A percentile compares a stretch with the other conserved stretches of the same genome.
These are phyloP conservation scores for Aethionema arabicum DNA, from an alignment of 345 rosid genomes.

Conservation along the genomic window DNA sequence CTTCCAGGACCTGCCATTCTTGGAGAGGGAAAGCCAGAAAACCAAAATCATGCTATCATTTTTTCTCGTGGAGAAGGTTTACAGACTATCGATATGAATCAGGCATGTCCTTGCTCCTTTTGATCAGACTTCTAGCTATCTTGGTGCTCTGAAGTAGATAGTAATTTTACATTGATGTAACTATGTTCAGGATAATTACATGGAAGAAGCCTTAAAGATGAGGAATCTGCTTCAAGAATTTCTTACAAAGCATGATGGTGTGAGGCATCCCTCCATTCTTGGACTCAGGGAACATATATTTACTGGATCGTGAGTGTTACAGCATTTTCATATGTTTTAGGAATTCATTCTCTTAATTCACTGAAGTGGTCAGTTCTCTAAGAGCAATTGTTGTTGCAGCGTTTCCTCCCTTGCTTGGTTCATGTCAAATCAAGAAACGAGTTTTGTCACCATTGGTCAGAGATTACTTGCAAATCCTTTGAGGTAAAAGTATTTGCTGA, in stretches of 20 bases:
- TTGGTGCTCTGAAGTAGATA: background rate
- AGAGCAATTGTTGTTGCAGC: conserved; percentile 47
- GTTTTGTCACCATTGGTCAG: conserved; percentile 98
- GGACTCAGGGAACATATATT: conserved; percentile 99
- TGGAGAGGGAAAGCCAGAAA: conserved; percentile 99
- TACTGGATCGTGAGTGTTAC: conserved; percentile 83
- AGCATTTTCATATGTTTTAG: conserved; percentile 14
- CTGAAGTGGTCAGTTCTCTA: conserved; percentile 8
- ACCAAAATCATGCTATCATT: conserved; percentile 96
- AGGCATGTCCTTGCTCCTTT: conserved; percentile 46
- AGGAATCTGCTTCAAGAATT: conserved; percentile 95
- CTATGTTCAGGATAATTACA: conserved; percentile 77
- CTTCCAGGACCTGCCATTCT: conserved; percentile 97
- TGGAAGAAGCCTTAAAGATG: conserved; percentile 99
- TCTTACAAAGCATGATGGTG: conserved; percentile 92
- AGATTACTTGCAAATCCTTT: conserved; percentile 92
- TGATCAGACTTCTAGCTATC: background rate
- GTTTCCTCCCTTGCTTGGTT: conserved; percentile 99
- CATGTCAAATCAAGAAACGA: conserved; percentile 99
- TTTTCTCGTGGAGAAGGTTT: conserved; percentile 98
- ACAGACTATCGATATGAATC: conserved; percentile 99
- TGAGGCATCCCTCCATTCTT: conserved; percentile 85
- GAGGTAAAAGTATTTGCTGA: conserved; percentile 54
- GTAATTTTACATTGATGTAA: conserved; percentile 3
- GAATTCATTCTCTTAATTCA: background rate